A percentile compares a stretch with the other conserved stretches of the same genome.
Evolutionary conservation across 1,284 basidiomycete genomes (phyloP).

Genomic region (Malassezia obtusa): DNA sequence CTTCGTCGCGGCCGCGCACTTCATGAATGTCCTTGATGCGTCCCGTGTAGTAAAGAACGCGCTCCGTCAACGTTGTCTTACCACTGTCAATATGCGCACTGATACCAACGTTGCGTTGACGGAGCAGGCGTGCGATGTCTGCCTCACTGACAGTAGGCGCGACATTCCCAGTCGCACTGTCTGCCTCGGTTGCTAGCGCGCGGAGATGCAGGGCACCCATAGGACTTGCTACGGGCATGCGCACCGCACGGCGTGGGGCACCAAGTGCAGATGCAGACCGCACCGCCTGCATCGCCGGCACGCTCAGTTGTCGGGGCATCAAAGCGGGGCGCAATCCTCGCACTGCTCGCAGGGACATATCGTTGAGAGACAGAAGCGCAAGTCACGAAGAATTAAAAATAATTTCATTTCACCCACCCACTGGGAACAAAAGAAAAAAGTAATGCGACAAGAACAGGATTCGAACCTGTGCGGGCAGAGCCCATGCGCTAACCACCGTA

Average conservation of each 20-base stretch:
- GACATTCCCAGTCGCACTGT: conserved; percentile 1
- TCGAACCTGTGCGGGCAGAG: conserved; percentile 22
- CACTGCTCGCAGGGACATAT: conserved; percentile 3
- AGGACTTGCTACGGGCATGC: conserved; percentile 19
- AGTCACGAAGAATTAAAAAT: background rate
- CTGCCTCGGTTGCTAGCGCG: conserved; percentile 16
- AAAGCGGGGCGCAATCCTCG: conserved; percentile 2
- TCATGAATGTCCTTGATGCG: conserved; percentile 94
- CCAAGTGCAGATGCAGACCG: background rate
- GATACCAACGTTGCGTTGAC: conserved; percentile 51
- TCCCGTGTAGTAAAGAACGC: conserved; percentile 91
- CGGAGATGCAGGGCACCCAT: conserved; percentile 16
- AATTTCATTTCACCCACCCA: background rate
- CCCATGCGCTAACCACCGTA: conserved; percentile 18
- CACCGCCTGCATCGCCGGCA: background rate
- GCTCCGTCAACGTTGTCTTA: conserved; percentile 97
- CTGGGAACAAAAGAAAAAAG: background rate
- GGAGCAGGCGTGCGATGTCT: conserved; percentile 43
- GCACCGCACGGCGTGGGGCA: conserved; percentile 12
- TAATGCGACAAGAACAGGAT: conserved; percentile 19
- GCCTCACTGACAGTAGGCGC: conserved; percentile 22
- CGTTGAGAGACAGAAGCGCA: background rate
- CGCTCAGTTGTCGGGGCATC: background rate
- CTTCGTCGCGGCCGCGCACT: conserved; percentile 84
- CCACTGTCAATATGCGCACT: conserved; percentile 65